Evolutionary conservation across 257 asterid genomes (phyloP).

Genomic region (Scutellaria galericulata): DNA sequence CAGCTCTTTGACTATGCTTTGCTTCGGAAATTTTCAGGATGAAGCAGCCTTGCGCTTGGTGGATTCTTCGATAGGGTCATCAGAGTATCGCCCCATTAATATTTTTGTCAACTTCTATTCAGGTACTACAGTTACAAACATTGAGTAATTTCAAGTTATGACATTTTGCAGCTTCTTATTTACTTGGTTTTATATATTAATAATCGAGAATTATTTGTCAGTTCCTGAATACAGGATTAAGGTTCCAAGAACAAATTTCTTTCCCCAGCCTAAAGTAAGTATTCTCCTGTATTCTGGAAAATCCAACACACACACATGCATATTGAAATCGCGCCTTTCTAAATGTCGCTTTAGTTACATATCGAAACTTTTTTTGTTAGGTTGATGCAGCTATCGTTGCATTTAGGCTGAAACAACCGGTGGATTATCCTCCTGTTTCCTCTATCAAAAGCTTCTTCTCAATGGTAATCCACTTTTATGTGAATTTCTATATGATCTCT

Average conservation of each 20-base stretch:
- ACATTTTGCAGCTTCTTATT: background rate
- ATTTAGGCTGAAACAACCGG: conserved; percentile 70
- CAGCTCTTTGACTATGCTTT: conserved; percentile 10
- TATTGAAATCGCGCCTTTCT: too few relatives aligned
- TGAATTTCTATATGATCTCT: background rate
- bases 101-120: conserved; percentile 88
- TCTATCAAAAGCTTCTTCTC: conserved; percentile 93
- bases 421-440: conserved; percentile 77
- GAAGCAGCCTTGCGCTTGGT: conserved; percentile 94
- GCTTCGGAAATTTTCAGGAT: conserved; percentile 54
- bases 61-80: conserved; percentile 65
- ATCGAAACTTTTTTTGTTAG: conserved; percentile 42
- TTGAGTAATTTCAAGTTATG: background rate
- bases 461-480: conserved; percentile 52
- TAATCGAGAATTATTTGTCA: conserved; percentile 36
- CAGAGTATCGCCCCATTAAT: conserved; percentile 87
- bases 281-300: background rate
- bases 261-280: conserved; percentile 92
- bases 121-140: conserved; percentile 40
- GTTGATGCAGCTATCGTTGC: conserved; percentile 94
- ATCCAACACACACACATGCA: background rate
- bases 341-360: too few relatives aligned
- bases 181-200: background rate
- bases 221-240: conserved; percentile 81
- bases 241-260: conserved; percentile 83